A percentile compares a stretch with the other conserved stretches of the same genome.
These are phyloP conservation scores for Suhomyces ambrosiae DNA, from an alignment of 1,139 yeast genomes.

Conservation along the genomic window DNA sequence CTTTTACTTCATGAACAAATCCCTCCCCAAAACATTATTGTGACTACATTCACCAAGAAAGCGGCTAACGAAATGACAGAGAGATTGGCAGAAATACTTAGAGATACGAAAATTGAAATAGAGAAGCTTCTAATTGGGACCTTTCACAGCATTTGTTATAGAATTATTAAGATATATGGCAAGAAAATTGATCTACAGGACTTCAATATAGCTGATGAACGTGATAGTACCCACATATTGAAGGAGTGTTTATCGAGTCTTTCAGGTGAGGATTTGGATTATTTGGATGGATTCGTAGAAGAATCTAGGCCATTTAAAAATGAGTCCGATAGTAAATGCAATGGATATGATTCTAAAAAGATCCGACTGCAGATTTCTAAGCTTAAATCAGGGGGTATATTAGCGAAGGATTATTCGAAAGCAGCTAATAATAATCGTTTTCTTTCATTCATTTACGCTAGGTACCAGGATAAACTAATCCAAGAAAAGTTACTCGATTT, in stretches of 20 bases:
- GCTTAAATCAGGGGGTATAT: conserved; percentile 51
- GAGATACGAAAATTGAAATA: conserved; percentile 36
- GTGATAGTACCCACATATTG: conserved; percentile 57
- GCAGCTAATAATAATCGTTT: conserved; percentile 16
- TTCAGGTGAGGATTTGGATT: conserved; percentile 32
- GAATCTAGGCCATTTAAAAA: conserved; percentile 18
- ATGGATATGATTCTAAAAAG: conserved; percentile 39
- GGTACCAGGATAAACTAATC: conserved; percentile 54
- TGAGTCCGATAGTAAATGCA: conserved; percentile 20
- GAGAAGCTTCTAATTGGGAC: conserved; percentile 71
- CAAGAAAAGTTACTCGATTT: conserved; percentile 61
- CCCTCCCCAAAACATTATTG: conserved; percentile 64
- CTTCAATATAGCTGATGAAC: conserved; percentile 66
- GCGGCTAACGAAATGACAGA: conserved; percentile 85
- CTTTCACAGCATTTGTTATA: conserved; percentile 77
- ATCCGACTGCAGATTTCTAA: conserved; percentile 51
- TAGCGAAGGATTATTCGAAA: conserved; percentile 37
- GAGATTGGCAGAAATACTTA: conserved; percentile 50
- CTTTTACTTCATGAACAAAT: conserved; percentile 53
- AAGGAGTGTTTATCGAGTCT: conserved; percentile 43
- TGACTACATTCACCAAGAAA: conserved; percentile 87
- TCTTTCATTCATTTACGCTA: conserved; percentile 42
- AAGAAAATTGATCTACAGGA: conserved; percentile 47
- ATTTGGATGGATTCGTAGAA: conserved; percentile 19
- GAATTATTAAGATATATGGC: conserved; percentile 62